Base-by-base conservation (phyloP, 2,329 filamentous ascomycete genomes). In the Penicillium sp. region DNA sequence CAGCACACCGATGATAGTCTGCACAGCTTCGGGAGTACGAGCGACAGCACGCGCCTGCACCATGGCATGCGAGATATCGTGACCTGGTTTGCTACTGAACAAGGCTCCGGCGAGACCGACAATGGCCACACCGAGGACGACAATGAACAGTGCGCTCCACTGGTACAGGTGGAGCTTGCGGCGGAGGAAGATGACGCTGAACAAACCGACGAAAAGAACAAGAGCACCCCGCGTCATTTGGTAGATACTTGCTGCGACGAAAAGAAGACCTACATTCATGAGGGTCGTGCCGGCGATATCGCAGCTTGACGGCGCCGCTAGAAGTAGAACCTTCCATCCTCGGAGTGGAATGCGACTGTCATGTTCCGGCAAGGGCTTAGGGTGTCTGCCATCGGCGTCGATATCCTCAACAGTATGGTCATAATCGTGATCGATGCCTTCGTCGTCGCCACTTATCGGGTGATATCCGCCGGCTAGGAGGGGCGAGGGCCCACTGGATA, bases 201-300 rank as follows among this genome's bases (percentile, higher is more conserved):
- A 97, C 0, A 97, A 78, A 0, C 94, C 94, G 18, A 99, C 94
- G 65, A 99, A 99, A 7, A 99, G 81, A 3, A 99, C 93, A 39
- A 99, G 81, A 0, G 94, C 94, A 8, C 94, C 94, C 55, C 94
- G 82, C 1, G 93, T 97, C 94, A 99, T 99, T 76, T 99, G 94
- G 76, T 97, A 99, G 68, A 99, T 97, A 57, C 90, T 95, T 1
- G 94, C 91, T 11, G 90, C 94, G 23, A 97, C 92, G 70, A 97
- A 92, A 45, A 97, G 81, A 62, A 99, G 80, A 3, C 94, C 94
- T 4, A 91, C 89, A 69, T 99, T 99, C 92, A 99, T 97, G 51
- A 97, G 82, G 4, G 94, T 99, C 4, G 94, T 99, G 44, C 91
- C 94, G 23, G 89, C 85, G 61, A 97, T 96, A 71, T 99, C 94